Conservation (phyloP, 805 yeast species). For the Brettanomyces bruxellensis region DNA sequence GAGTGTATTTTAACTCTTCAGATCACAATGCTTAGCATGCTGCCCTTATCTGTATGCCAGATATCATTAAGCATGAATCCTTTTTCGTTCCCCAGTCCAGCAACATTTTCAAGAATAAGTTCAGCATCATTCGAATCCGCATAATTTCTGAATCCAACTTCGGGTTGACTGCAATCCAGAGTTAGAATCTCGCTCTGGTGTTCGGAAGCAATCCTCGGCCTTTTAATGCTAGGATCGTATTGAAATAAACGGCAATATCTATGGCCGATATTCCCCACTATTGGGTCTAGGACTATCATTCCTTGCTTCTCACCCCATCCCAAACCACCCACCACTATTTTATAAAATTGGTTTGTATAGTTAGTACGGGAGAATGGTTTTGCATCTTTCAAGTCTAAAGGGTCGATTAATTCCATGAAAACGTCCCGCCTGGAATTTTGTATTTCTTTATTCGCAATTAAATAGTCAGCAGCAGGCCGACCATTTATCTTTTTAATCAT, state of each 20-base stretch:
- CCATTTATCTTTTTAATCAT: conserved; percentile 48
- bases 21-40: conserved; percentile 3
- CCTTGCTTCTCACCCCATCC: conserved; percentile 67
- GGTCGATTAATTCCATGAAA: conserved; percentile 13
- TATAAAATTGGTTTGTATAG: conserved; percentile 26
- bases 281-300: conserved; percentile 57
- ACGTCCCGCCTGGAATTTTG: conserved; percentile 17
- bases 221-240: conserved; percentile 1
- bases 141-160: conserved; percentile 7
- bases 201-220: not conserved
- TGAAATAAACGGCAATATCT: conserved; percentile 13
- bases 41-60: conserved; percentile 26
- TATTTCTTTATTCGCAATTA: conserved; percentile 36
- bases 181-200: conserved; percentile 4
- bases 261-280: conserved; percentile 28
- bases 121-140: conserved; percentile 2
- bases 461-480: conserved; percentile 45
- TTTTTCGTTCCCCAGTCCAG: conserved; percentile 27
- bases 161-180: conserved; percentile 18
- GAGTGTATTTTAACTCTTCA: no score
- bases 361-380: not conserved
- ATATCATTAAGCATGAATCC: conserved; percentile 23
- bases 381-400: not conserved
- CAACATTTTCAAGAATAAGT: conserved; percentile 10
- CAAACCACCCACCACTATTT: conserved; percentile 67